These are phyloP conservation scores for Colletotrichum orbiculare DNA, from an alignment of 2,329 filamentous ascomycete genomes.

Conservation along the genomic window DNA sequence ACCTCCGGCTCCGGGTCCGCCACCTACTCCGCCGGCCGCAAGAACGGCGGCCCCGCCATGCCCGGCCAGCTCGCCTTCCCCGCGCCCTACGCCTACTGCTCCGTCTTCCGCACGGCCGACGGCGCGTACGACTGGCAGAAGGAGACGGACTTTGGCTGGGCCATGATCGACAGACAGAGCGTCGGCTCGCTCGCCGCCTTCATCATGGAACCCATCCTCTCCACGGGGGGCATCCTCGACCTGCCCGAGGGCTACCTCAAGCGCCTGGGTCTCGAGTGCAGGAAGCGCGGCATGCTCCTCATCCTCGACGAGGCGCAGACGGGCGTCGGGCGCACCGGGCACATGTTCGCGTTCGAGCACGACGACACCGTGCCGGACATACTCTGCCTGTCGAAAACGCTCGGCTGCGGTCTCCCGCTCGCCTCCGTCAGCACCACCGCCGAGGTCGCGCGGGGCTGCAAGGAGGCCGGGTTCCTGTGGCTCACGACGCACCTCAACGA, in stretches of 20 bases:
- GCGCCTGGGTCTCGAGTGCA: slow-evolving; percentile 62
- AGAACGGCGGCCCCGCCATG: slow-evolving; percentile 56
- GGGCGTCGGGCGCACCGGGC: slow-evolving; percentile 64
- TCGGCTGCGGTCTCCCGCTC: slow-evolving; percentile 64
- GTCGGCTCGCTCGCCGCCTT: slow-evolving; percentile 71
- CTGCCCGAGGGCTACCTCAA: slow-evolving; percentile 66
- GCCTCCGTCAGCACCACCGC: slow-evolving; percentile 59
- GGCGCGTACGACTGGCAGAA: slow-evolving; percentile 74
- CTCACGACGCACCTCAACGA: slow-evolving; percentile 67
- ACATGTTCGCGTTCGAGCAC: slow-evolving; percentile 69
- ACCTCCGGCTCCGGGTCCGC: slow-evolving; percentile 63
- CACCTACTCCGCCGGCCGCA: slow-evolving; percentile 64
- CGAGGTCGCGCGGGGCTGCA: slow-evolving; percentile 57
- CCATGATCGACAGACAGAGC: slow-evolving; percentile 68
- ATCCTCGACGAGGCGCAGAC: slow-evolving; percentile 72
- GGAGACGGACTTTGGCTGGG: slow-evolving; percentile 71
- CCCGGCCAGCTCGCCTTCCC: slow-evolving; percentile 69
- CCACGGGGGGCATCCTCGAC: slow-evolving; percentile 65
- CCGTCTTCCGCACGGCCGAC: slow-evolving; percentile 67
- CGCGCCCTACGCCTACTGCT: slow-evolving; percentile 70
- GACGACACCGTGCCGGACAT: slow-evolving; percentile 61
- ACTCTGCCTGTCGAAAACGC: slow-evolving; percentile 63
- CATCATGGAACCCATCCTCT: slow-evolving; percentile 71
- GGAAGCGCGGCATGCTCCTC: slow-evolving; percentile 65
- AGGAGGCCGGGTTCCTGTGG: slow-evolving; percentile 58